Conservation (phyloP, 768 basidiomycete genomes). For the Rhodocollybia butyracea region DNA sequence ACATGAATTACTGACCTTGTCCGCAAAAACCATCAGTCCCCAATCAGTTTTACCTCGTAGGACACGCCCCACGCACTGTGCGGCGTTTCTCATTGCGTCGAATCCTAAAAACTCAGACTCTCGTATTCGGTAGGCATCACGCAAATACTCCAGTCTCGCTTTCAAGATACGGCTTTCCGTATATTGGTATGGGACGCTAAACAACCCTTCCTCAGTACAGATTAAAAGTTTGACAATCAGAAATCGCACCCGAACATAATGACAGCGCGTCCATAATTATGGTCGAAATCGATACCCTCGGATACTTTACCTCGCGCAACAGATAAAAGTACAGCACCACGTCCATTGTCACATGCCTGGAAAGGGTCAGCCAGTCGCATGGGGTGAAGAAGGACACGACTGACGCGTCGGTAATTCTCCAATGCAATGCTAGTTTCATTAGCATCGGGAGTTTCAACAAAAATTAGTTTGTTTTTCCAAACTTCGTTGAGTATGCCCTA, state of each 20-base stretch:
- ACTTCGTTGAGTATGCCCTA: conserved; percentile 99
- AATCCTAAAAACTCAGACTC: conserved; percentile 99
- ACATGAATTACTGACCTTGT: conserved; percentile 63
- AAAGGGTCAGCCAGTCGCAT: conserved; percentile 11
- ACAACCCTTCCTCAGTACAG: conserved; percentile 11
- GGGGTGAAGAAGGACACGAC: conserved; percentile 10
- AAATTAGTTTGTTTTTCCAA: conserved; percentile 99
- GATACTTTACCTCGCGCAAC: conserved; percentile 99
- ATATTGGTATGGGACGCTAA: conserved; percentile 95
- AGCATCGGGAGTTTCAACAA: conserved; percentile 98
- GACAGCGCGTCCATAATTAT: conserved; percentile 97
- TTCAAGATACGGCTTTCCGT: conserved; percentile 97
- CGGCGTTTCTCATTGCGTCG: conserved; percentile 99
- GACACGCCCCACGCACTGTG: conserved; percentile 97
- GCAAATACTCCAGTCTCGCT: conserved; percentile 93
- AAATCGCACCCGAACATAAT: conserved; percentile 93
- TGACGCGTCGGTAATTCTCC: conserved; percentile 92
- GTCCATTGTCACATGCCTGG: conserved; percentile 97
- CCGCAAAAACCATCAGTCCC: conserved; percentile 99
- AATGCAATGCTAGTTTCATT: conserved; percentile 98
- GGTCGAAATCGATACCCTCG: conserved; percentile 99
- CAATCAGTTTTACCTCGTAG: conserved; percentile 98
- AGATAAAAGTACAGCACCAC: conserved; percentile 93
- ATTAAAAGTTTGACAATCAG: conserved; percentile 2
- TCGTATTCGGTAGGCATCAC: conserved; percentile 97